phyloP scores from a whole-genome alignment of 148 eudicot genomes.

The Polygonum maritimum region DNA sequence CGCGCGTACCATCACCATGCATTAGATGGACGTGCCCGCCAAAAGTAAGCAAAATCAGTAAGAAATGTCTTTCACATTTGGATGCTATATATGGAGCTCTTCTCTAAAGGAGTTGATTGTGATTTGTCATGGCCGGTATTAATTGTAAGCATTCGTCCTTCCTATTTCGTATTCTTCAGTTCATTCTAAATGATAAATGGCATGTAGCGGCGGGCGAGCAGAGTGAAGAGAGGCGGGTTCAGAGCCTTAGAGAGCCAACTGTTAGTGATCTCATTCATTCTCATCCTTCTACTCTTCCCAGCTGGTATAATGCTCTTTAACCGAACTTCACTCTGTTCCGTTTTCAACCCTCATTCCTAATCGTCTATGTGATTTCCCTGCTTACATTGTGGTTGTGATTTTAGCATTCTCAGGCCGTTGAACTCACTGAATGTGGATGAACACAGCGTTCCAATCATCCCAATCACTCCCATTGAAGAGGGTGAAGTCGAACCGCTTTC shows the following conservation, averaged over 20 bases:
- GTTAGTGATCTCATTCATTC: constrained; percentile 38
- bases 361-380: not conserved
- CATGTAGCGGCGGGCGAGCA: constrained; percentile 58
- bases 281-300: constrained; percentile 31
- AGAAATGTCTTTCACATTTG: not conserved
- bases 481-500: not conserved
- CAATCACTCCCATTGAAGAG: constrained; percentile 51
- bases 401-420: constrained; percentile 30
- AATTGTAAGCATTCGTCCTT: too few relatives aligned
- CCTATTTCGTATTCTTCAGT: constrained; percentile 22
- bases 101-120: not conserved
- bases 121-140: not conserved
- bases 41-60: constrained; percentile 26
- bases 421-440: constrained; percentile 22
- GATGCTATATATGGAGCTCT: not conserved
- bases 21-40: constrained; percentile 55
- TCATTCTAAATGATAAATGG: constrained; percentile 31
- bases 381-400: not conserved
- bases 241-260: constrained; percentile 28
- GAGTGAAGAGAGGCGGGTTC: constrained; percentile 40
- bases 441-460: constrained; percentile 30
- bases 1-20: constrained; percentile 13
- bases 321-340: not conserved
- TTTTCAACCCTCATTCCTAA: not conserved
- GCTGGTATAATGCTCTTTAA: constrained; percentile 23